A percentile compares a stretch with the other conserved stretches of the same genome.
Conservation (phyloP, 1,139 yeast genomes). For the Candida buenavistaensis region DNA sequence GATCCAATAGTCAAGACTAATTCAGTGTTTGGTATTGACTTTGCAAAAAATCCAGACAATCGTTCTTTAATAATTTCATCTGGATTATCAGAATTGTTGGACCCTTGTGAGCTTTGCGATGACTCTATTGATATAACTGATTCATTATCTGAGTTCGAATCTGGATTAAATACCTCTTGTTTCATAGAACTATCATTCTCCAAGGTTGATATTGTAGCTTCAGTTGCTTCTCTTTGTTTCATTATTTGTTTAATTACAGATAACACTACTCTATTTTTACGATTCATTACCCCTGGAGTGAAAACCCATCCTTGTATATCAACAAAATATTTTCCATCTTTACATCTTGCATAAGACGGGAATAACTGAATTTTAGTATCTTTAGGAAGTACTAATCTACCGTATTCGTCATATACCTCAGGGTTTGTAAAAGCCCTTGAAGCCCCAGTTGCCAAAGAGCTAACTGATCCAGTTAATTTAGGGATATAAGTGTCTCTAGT, state of each 20-base stretch:
- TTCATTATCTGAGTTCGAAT: constrained; percentile 18
- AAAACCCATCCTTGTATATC: constrained; percentile 74
- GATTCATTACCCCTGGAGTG: constrained; percentile 66
- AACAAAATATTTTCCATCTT: constrained; percentile 44
- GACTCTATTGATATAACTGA: constrained; percentile 17
- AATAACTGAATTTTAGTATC: constrained; percentile 46
- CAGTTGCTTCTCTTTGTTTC: constrained; percentile 26
- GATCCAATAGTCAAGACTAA: constrained; percentile 55
- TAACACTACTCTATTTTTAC: constrained; percentile 69
- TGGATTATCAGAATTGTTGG: constrained; percentile 8
- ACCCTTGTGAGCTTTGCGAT: constrained; percentile 5
- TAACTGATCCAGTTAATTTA: constrained; percentile 45
- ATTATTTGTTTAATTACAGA: constrained; percentile 73
- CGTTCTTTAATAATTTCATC: constrained; percentile 54
- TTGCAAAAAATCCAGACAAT: constrained; percentile 59
- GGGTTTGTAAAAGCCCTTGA: constrained; percentile 34
- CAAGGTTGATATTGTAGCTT: constrained; percentile 29
- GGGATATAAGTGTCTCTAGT: constrained; percentile 63
- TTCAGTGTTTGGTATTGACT: constrained; percentile 55
- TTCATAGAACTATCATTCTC: constrained; percentile 28
- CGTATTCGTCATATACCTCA: constrained; percentile 33
- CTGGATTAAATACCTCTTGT: constrained; percentile 27
- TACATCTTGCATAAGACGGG: constrained; percentile 62
- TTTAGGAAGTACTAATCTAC: constrained; percentile 35
- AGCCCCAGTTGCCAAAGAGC: constrained; percentile 51